phyloP scores from a whole-genome alignment of 1,284 basidiomycete species.

The Anthracocystis setariae region DNA sequence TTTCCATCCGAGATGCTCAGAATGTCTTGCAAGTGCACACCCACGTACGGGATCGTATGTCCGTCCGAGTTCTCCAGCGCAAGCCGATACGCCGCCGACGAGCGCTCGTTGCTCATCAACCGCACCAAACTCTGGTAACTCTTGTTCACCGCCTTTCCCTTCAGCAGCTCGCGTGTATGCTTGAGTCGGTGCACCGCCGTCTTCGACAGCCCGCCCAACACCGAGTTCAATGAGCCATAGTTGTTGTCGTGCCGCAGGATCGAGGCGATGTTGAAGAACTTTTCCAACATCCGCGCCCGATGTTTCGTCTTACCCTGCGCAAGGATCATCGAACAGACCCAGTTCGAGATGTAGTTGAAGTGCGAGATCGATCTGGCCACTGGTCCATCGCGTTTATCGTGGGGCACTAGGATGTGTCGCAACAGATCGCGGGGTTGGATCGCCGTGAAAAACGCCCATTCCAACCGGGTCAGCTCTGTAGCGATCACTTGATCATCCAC shows the following conservation, averaged over 20 bases:
- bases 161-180: slow-evolving; percentile 54
- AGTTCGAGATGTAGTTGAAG: slow-evolving; percentile 63
- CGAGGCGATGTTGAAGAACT: slow-evolving; percentile 61
- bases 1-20: slow-evolving; percentile 62
- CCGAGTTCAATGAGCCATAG: slow-evolving; percentile 60
- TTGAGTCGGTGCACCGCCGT: slow-evolving; percentile 58
- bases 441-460: slow-evolving; percentile 57
- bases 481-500: slow-evolving; percentile 56
- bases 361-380: slow-evolving; percentile 59
- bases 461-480: slow-evolving; percentile 55
- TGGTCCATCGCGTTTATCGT: slow-evolving; percentile 50
- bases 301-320: slow-evolving; percentile 58
- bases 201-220: slow-evolving; percentile 59
- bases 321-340: slow-evolving; percentile 63
- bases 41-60: slow-evolving; percentile 60
- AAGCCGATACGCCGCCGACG: slow-evolving; percentile 57
- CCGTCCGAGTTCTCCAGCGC: slow-evolving; percentile 60
- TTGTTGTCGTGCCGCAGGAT: slow-evolving; percentile 59
- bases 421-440: slow-evolving; percentile 60
- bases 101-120: slow-evolving; percentile 57
- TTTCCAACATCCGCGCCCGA: slow-evolving; percentile 59
- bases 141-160: slow-evolving; percentile 58
- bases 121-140: slow-evolving; percentile 50
- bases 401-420: slow-evolving; percentile 57
- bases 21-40: slow-evolving; percentile 62